phyloP scores from a whole-genome alignment of 139 green algal species.

The Yamagishiella unicocca region DNA sequence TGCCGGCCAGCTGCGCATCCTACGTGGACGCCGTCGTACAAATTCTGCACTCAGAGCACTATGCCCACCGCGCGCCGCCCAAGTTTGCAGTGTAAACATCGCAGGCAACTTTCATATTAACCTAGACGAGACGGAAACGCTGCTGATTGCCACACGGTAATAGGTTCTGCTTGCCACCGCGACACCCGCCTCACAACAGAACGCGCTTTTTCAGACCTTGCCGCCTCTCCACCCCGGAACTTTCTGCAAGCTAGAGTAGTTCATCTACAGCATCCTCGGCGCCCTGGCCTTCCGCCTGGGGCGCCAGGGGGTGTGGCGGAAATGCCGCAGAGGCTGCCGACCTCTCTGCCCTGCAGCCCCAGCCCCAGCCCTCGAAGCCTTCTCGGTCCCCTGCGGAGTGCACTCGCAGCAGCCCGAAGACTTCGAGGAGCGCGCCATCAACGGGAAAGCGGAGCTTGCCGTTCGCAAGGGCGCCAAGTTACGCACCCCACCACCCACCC shows the following conservation, averaged over 20 bases:
- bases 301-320: slow-evolving; percentile 20
- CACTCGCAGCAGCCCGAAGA: slow-evolving; percentile 2
- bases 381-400: slow-evolving; percentile 2
- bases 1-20: too few relatives aligned
- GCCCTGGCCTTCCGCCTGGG: slow-evolving; percentile 39
- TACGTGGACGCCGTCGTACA: too few relatives aligned
- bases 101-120: too few relatives aligned
- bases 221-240: neutral
- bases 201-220: neutral
- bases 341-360: slow-evolving; percentile 22
- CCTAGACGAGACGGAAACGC: too few relatives aligned
- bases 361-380: slow-evolving; percentile 8
- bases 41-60: too few relatives aligned
- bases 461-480: slow-evolving; percentile 17
- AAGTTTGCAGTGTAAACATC: too few relatives aligned
- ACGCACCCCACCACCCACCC: slow-evolving; percentile 5
- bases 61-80: too few relatives aligned
- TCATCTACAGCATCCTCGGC: neutral
- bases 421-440: neutral
- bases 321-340: slow-evolving; percentile 22
- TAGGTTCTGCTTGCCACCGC: neutral
- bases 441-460: slow-evolving; percentile 26
- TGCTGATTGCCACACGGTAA: too few relatives aligned
- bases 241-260: neutral
- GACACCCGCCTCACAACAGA: slow-evolving; percentile 27